phyloP scores from a whole-genome alignment of 768 basidiomycete genomes.

The Amanita rimosa region DNA sequence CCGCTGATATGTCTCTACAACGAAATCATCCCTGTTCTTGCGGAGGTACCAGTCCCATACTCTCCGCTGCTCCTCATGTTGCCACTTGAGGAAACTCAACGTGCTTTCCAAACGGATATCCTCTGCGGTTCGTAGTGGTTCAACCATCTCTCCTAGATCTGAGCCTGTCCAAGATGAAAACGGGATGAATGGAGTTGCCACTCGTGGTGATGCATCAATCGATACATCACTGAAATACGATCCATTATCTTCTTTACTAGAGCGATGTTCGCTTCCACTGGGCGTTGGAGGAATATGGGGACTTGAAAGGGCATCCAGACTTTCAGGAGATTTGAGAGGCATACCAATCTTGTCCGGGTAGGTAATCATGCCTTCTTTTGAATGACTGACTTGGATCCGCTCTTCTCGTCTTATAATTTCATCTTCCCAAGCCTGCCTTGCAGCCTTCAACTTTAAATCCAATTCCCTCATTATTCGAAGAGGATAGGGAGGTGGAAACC shows the following conservation, averaged over 20 bases:
- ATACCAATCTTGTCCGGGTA: constrained; percentile 9
- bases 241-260: constrained; percentile 16
- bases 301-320: constrained; percentile 22
- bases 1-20: constrained; percentile 88
- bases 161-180: constrained; percentile 6
- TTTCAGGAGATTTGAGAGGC: not conserved
- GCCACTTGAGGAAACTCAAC: constrained; percentile 59
- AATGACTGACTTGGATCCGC: constrained; percentile 30
- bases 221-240: constrained; percentile 21
- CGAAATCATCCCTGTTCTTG: constrained; percentile 77
- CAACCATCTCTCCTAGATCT: constrained; percentile 25
- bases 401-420: constrained; percentile 75
- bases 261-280: constrained; percentile 16
- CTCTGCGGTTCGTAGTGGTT: constrained; percentile 44
- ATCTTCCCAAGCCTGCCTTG: constrained; percentile 78
- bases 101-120: constrained; percentile 72
- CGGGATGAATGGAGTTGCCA: constrained; percentile 5
- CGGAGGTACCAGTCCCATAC: constrained; percentile 95
- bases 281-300: constrained; percentile 24
- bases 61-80: constrained; percentile 78
- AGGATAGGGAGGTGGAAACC: constrained; percentile 88
- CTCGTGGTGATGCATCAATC: constrained; percentile 10
- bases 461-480: constrained; percentile 82
- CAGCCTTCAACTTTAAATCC: constrained; percentile 61
- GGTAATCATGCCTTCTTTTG: constrained; percentile 32